Base-by-base conservation (phyloP, 495 filamentous ascomycete genomes). In the Oidiodendron maius region DNA sequence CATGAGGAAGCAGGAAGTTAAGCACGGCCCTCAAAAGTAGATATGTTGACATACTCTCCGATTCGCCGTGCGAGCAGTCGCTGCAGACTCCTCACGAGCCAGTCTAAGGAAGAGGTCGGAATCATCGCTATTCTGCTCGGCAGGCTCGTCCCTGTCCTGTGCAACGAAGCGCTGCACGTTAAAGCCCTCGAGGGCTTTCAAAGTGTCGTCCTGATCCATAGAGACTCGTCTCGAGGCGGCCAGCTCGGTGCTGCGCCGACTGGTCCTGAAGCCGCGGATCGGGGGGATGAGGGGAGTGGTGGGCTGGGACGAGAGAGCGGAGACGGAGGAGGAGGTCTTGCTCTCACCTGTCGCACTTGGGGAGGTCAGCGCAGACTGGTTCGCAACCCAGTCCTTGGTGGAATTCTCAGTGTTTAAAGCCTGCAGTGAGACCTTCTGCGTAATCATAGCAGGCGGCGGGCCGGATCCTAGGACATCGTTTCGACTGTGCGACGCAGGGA, bases 101-200 rank as follows among this genome's bases (percentile, higher is more conserved):
- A 77, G 73, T 25, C 61, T 68, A 38, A 80, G 67, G 48, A 80
- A 80, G 21, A 78, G 55, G 59, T 80, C 76, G n/a, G 64, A 61
- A 41, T 69, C 64, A 44, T 61, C 58, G 40, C 54, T 56, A 17
- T 65, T 64, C 9, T 48, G 48, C n/a, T n/a, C n/a, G n/a, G n/a
- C n/a, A n/a, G n/a, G n/a, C 18, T 57, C 57, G 4, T 60, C 57
- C 23, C 52, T 51, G 13, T 56, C 57, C 6, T 13, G 21, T 1
- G 32, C 36, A 8, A 42, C 20, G 32, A 48, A 26, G 11, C 16
- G 32, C 8, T 43, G 71, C 65, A 23, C 59, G 59, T 25, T 46
- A 24, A 45, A 52, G 21, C 72, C 74, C 37, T 78, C 74, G 24
- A 76, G 57, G 32, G 74, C 68, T 35, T 70, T 64, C 22, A 77